Evolutionary conservation across 345 rosid species (phyloP).

Genomic region (Lumnitzera racemosa): DNA sequence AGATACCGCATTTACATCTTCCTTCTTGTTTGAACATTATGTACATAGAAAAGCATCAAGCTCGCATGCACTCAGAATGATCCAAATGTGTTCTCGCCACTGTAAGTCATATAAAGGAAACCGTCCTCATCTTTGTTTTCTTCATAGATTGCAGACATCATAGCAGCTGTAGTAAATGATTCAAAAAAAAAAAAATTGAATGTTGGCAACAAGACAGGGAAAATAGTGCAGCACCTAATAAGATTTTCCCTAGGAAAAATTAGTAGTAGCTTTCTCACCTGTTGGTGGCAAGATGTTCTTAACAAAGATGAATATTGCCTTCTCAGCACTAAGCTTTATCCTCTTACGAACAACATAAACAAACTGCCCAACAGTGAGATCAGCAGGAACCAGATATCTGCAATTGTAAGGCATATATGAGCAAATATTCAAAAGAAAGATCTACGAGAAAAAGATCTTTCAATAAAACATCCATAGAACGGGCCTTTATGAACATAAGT

Average conservation of each 20-base stretch:
- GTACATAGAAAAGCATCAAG: not conserved
- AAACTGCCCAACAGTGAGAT: conserved; percentile 60
- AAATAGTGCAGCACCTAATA: too few relatives aligned
- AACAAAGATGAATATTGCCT: conserved; percentile 60
- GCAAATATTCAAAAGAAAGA: not conserved
- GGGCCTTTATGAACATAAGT: not conserved
- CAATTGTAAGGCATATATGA: not conserved
- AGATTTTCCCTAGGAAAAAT: too few relatives aligned
- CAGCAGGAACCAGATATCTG: conserved; percentile 64
- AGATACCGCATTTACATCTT: too few relatives aligned
- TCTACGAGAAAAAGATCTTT: not conserved
- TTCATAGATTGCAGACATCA: conserved; percentile 62
- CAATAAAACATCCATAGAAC: not conserved
- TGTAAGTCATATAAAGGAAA: conserved; percentile 64
- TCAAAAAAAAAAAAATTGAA: too few relatives aligned
- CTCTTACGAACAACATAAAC: conserved; percentile 64
- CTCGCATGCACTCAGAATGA: conserved; percentile 3
- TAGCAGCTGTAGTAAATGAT: conserved; percentile 32
- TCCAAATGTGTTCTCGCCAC: conserved; percentile 66
- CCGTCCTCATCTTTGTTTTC: conserved; percentile 68
- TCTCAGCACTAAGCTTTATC: conserved; percentile 64
- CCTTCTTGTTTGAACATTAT: too few relatives aligned
- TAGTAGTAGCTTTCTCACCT: conserved; percentile 22
- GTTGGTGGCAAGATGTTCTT: conserved; percentile 59
- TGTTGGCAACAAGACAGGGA: too few relatives aligned